These are phyloP conservation scores for Paraleonurus japonicus DNA, from an alignment of 257 asterid species.

Conservation along the genomic window DNA sequence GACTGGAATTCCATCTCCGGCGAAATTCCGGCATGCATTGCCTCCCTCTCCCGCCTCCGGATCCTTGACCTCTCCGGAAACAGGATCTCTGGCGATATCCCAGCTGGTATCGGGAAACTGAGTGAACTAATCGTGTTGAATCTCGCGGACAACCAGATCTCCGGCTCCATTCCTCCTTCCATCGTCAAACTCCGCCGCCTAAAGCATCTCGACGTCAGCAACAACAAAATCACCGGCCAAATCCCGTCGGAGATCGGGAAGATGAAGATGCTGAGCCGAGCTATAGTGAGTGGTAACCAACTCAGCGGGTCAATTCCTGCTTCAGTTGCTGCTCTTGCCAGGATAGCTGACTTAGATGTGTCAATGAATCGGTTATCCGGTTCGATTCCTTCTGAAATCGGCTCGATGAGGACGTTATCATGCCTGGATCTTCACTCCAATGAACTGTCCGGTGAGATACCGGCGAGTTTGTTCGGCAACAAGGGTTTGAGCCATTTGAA, in stretches of 20 bases:
- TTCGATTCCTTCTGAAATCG: slow-evolving; percentile 36
- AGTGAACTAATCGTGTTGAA: slow-evolving; percentile 52
- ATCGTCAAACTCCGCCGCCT: slow-evolving; percentile 41
- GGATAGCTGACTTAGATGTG: slow-evolving; percentile 33
- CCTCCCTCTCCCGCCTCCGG: slow-evolving; percentile 50
- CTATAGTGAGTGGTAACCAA: slow-evolving; percentile 50
- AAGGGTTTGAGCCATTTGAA: slow-evolving; percentile 45
- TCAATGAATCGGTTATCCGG: slow-evolving; percentile 44
- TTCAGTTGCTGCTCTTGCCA: slow-evolving; percentile 16
- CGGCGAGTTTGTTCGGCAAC: slow-evolving; percentile 30
- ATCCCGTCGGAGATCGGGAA: slow-evolving; percentile 50
- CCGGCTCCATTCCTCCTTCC: slow-evolving; percentile 52
- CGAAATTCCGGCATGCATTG: slow-evolving; percentile 47
- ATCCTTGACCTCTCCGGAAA: slow-evolving; percentile 60
- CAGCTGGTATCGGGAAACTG: slow-evolving; percentile 48
- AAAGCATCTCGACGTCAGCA: slow-evolving; percentile 55
- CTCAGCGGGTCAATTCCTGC: slow-evolving; percentile 33
- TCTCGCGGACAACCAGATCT: slow-evolving; percentile 49
- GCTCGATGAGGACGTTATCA: slow-evolving; percentile 33
- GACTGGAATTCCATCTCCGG: slow-evolving; percentile 63
- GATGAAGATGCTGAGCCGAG: slow-evolving; percentile 56
- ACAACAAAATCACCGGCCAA: slow-evolving; percentile 42
- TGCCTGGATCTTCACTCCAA: slow-evolving; percentile 26
- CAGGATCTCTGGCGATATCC: slow-evolving; percentile 50
- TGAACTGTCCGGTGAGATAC: slow-evolving; percentile 34